Base-by-base conservation (phyloP, 805 yeast genomes). In the Schwanniomyces polymorphus region DNA sequence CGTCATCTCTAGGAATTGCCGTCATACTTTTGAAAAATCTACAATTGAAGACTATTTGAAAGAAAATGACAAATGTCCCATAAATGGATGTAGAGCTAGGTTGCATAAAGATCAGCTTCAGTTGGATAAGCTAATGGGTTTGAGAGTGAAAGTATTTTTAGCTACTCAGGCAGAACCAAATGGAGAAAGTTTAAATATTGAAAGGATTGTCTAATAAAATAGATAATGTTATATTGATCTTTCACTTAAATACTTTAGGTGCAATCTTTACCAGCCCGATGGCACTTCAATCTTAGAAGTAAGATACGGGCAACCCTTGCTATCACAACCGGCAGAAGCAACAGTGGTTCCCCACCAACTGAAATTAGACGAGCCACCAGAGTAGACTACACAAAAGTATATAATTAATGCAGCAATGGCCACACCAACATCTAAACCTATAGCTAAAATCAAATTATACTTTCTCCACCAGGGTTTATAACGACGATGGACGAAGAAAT, bases 11-110 rank as follows among this genome's bases (percentile, higher is more conserved):
- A 63, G 55, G 23, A 63, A 59, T 27, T 88, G 95, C 64, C 69
- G 72, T 0, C 95, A 88, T 64, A 79, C 80, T 0, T 86, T 76
- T 58, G 91, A 86, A 54, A 64, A 67, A 44, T 64, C 56, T 3
- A 74, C 80, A 17, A 67, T 86, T 1, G 41, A 52, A 9, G 63
- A 61, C 16, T 69, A 57, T 40, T 71, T 67, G 27, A 44, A 49
- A 38, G 47, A 59, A 3, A 54, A 58, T 17, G 18, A 27, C 7
- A 42, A 51, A 16, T 88, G 95, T 59, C 92, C 94, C 2, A 67
- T 76, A 10, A 75, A 78, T 26, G 85, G 83, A 16, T 84, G 89
- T 58, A 63, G 67, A 7, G 68, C 64, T 4, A 48, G 43, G 3
- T 50, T 84, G 8, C 49, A 52, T 1, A 52, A 48, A 26, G 43